These are phyloP conservation scores for Pseudognaphalium luteoalbum DNA, from an alignment of 129 eudicot species.

Conservation along the genomic window DNA sequence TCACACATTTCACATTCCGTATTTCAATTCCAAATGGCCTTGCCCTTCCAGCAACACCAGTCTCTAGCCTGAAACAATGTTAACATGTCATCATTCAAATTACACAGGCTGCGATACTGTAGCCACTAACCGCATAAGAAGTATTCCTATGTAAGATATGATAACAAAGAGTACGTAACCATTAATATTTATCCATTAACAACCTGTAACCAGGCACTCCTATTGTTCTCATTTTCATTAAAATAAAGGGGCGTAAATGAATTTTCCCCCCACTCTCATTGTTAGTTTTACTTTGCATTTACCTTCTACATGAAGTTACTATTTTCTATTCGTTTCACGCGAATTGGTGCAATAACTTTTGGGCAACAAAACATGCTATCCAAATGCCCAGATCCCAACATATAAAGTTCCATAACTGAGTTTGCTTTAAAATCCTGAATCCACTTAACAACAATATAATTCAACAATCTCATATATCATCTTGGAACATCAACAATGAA, in stretches of 20 bases:
- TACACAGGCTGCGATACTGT: slow-evolving; percentile 4
- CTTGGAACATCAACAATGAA: background rate
- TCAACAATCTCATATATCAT: background rate
- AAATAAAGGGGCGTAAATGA: too few species aligned
- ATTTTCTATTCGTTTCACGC: too few species aligned
- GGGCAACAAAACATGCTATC: too few species aligned
- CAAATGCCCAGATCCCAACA: too few species aligned
- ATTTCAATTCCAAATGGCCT: slow-evolving; percentile 94
- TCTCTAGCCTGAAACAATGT: slow-evolving; percentile 67
- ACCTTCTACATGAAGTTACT: too few species aligned
- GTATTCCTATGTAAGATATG: background rate
- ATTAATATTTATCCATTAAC: background rate
- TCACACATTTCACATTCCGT: slow-evolving; percentile 95
- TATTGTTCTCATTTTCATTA: background rate
- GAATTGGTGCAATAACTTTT: too few species aligned
- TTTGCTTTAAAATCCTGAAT: too few species aligned
- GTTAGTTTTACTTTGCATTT: too few species aligned
- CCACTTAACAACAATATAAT: too few species aligned
- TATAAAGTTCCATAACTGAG: too few species aligned
- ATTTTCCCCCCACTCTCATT: too few species aligned
- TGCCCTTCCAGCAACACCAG: slow-evolving; percentile 78
- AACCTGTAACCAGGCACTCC: background rate
- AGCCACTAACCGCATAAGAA: background rate
- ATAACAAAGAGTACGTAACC: background rate
- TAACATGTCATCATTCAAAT: slow-evolving; percentile 9